Evolutionary conservation across 176 grass and related monocot genomes (phyloP).

Genomic region (Musa schizocarpa): DNA sequence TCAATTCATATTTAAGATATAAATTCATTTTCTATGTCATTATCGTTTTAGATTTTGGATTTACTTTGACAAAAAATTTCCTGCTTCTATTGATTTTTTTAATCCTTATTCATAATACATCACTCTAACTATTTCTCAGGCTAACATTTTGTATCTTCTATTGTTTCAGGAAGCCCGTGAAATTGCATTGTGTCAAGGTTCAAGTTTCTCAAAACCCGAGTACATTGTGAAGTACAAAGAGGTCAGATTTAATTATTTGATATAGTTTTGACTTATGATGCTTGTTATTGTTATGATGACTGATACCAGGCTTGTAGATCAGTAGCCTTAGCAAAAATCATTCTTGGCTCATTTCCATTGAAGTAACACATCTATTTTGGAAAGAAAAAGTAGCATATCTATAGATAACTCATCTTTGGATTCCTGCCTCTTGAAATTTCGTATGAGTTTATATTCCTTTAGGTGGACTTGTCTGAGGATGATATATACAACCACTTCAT

Average conservation of each 20-base stretch:
- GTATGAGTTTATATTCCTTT: no score
- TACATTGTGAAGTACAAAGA: conserved; percentile 69
- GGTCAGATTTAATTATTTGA: conserved; percentile 30
- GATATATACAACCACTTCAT: no score
- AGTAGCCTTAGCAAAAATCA: neutral
- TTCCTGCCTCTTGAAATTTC: no score
- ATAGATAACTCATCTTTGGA: no score
- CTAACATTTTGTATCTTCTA: conserved; percentile 11
- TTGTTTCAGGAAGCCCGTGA: conserved; percentile 71
- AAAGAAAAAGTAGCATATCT: no score
- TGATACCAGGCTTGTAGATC: neutral
- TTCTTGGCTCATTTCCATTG: neutral
- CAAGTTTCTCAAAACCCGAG: conserved; percentile 67
- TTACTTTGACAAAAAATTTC: no score
- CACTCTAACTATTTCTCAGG: no score
- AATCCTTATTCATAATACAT: neutral
- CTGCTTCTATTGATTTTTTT: neutral
- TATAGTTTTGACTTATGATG: neutral
- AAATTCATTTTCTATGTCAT: no score
- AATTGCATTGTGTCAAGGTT: conserved; percentile 66
- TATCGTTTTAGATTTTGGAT: no score
- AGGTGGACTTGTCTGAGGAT: no score
- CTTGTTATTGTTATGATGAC: neutral
- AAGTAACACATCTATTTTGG: no score
- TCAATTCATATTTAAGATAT: no score